phyloP scores from a whole-genome alignment of 148 eudicot genomes.

The Amaranthus hypochondriacus region DNA sequence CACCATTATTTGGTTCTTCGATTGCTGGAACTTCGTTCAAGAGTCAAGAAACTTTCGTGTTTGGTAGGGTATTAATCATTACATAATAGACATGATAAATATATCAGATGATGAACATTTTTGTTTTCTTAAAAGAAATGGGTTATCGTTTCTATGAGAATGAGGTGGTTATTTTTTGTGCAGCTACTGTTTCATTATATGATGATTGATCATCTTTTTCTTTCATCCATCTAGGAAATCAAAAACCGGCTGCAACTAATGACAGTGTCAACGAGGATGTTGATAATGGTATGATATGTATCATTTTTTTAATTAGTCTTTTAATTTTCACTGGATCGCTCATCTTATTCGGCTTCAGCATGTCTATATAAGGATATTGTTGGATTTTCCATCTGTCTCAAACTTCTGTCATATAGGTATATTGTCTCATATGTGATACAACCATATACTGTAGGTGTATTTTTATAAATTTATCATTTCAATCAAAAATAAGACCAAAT shows the following conservation, averaged over 20 bases:
- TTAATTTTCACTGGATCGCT: too few species aligned
- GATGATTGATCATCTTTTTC: constrained; percentile 8
- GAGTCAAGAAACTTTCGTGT: constrained; percentile 42
- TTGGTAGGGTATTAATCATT: constrained; percentile 45
- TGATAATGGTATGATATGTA: constrained; percentile 58
- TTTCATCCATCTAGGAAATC: constrained; percentile 46
- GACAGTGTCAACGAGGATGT: constrained; percentile 45
- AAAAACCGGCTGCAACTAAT: constrained; percentile 36
- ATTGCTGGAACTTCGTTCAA: constrained; percentile 30
- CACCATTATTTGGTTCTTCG: constrained; percentile 23
- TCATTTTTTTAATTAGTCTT: neutral
- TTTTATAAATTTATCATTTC: neutral
- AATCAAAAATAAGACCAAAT: too few species aligned
- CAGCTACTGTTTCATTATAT: neutral
- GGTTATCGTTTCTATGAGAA: too few species aligned
- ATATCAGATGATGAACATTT: neutral
- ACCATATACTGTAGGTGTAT: neutral
- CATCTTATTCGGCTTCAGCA: neutral
- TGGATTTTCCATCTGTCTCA: neutral
- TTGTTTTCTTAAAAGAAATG: neutral
- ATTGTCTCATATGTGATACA: neutral
- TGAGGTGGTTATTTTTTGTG: constrained; percentile 1
- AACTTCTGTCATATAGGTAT: neutral
- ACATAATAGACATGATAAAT: neutral
- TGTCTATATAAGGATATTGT: neutral